Evolutionary conservation across 805 yeast genomes (phyloP), one percentile per base, ranked within the genome.

Genomic region (Nakazawaea pomicola): DNA sequence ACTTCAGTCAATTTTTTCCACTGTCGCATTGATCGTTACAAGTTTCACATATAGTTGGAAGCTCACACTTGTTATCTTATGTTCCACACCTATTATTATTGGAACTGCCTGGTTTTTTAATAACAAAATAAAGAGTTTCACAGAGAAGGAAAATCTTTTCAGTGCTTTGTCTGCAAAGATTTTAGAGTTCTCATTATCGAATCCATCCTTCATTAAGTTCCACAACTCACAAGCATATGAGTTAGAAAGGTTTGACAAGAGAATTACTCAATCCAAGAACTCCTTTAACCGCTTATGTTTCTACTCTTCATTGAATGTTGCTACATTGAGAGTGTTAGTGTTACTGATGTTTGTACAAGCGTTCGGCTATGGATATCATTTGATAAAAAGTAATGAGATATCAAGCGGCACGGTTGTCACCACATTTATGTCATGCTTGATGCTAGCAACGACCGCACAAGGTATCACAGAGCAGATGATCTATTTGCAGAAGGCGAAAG

Each of bases 311-410:
- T 52, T 73, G 0, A 89, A 87, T 53, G 57, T 72, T 17, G 81
- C 84, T 0, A 32, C 74, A 0, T 58, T 82, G 38, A 74, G 81
- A 50, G 61, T 74, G 18, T 49, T 90, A 4, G 70, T 82, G 0
- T 64, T 87, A 29, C 56, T 79, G 54, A 80, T 89, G 79, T 89
- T 91, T 65, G 84, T 90, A 3, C 96, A 87, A 59, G 95, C 91
- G 0, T 85, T 93, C 52, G 89, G 95, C 87, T 91, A 83, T 62
- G 99, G 98, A 1, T 74, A 82, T 21, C 68, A 68, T 33, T 71
- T 85, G 66, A 80, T 88, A 3, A 58, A 61, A 27, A 58, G 61
- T 4, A 76, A 77, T 0, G 66, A 71, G 7, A 55, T 80, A 11
- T 50, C 64, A 1, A 63, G 87, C 2, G 82, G 85, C 10, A 71